Percentiles rank a stretch among this genome's conserved stretches.
phyloP scores from a whole-genome alignment of 371 early-diverging fungal species.

The Apophysomyces elegans region DNA sequence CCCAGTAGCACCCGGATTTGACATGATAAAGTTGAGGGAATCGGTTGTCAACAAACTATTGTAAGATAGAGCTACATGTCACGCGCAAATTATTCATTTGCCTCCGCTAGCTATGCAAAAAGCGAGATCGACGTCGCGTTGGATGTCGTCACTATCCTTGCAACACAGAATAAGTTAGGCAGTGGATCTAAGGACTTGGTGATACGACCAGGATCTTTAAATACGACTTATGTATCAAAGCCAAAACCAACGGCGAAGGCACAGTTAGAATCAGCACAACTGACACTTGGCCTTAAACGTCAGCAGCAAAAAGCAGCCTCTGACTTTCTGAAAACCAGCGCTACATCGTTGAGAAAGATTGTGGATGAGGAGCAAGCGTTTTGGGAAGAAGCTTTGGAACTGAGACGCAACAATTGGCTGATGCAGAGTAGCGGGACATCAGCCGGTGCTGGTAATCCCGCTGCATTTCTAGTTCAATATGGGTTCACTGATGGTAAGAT shows the following conservation, averaged over 20 bases:
- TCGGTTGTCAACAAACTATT: conserved; percentile 48
- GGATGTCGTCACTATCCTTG: conserved; percentile 73
- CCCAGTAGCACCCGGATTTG: conserved; percentile 35
- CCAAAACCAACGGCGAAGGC: conserved; percentile 49
- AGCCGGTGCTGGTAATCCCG: conserved; percentile 12
- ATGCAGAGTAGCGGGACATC: conserved; percentile 55
- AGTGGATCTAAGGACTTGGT: conserved; percentile 36
- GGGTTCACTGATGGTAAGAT: conserved; percentile 62
- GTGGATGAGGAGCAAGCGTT: conserved; percentile 66
- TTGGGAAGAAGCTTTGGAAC: conserved; percentile 69
- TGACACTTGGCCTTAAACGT: conserved; percentile 72
- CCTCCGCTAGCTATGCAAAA: conserved; percentile 60
- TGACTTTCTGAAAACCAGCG: conserved; percentile 58
- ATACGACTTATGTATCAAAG: conserved; percentile 60
- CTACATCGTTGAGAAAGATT: conserved; percentile 49
- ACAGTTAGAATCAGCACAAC: conserved; percentile 59
- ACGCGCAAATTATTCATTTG: neutral
- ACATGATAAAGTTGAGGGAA: conserved; percentile 44
- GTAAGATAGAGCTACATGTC: conserved; percentile 27
- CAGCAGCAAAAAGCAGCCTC: conserved; percentile 68
- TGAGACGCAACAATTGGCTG: conserved; percentile 70
- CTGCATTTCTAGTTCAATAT: conserved; percentile 55
- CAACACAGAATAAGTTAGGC: conserved; percentile 51
- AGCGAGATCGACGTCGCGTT: conserved; percentile 76
- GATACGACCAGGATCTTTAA: conserved; percentile 57